Percentiles rank a stretch among this genome's conserved stretches.
phyloP scores from a whole-genome alignment of 345 rosid genomes.

The Limnanthes douglasii region DNA sequence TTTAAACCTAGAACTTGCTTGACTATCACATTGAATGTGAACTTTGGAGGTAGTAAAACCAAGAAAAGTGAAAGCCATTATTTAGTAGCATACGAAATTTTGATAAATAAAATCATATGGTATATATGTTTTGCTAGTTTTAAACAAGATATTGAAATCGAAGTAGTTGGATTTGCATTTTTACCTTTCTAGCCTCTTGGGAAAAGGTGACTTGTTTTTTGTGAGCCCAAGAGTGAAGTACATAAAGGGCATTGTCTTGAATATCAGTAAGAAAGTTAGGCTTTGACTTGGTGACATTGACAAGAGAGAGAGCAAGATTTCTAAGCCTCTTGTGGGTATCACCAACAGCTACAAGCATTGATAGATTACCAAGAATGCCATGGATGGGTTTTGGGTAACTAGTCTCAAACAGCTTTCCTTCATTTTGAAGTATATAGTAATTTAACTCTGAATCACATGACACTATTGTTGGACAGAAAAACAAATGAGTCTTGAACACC shows the following conservation, averaged over 20 bases:
- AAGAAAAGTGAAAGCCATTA: neutral
- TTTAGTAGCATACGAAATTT: too few relatives aligned
- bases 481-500: conserved; percentile 45
- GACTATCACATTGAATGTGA: conserved; percentile 50
- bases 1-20: conserved; percentile 42
- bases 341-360: conserved; percentile 52
- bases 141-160: too few relatives aligned
- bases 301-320: conserved; percentile 22
- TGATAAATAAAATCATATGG: too few relatives aligned
- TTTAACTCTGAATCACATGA: conserved; percentile 60
- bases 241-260: conserved; percentile 17
- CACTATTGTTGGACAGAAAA: conserved; percentile 49
- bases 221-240: conserved; percentile 26
- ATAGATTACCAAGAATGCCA: conserved; percentile 38
- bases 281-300: conserved; percentile 26
- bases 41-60: too few relatives aligned
- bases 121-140: too few relatives aligned
- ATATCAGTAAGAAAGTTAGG: conserved; percentile 30
- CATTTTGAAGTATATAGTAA: conserved; percentile 47
- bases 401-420: conserved; percentile 44
- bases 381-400: conserved; percentile 48
- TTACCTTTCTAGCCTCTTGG: conserved; percentile 37
- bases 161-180: too few relatives aligned
- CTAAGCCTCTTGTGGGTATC: conserved; percentile 35
- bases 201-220: conserved; percentile 23